These are phyloP conservation scores for Fusarium sacchari DNA, from an alignment of 2,329 filamentous ascomycete genomes.

Conservation along the genomic window DNA sequence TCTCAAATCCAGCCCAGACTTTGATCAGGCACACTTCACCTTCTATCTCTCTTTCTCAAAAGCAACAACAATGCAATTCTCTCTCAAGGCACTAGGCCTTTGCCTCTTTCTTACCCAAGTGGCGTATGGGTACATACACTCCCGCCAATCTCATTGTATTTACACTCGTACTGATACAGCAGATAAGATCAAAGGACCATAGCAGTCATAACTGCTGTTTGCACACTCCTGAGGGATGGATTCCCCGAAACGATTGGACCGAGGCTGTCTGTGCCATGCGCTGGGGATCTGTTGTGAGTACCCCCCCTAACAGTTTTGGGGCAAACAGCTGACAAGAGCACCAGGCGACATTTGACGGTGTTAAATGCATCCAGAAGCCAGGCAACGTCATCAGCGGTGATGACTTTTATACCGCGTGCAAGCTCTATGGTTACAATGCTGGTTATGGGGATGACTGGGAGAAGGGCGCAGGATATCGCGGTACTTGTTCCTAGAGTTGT, in stretches of 20 bases:
- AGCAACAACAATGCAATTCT: background rate
- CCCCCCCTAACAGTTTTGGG: rapidly evolving
- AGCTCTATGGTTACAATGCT: background rate
- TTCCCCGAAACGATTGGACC: background rate
- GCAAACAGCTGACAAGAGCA: background rate
- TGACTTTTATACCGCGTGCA: background rate
- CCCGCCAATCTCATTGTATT: background rate
- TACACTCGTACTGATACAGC: background rate
- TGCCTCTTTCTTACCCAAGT: background rate
- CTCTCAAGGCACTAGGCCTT: background rate
- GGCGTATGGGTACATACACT: background rate
- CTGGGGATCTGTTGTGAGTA: background rate
- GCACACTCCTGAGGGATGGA: background rate
- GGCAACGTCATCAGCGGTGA: background rate
- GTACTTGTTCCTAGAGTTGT: background rate
- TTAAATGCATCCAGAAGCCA: background rate
- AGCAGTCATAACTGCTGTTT: background rate
- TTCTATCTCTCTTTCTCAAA: background rate
- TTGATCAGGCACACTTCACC: background rate
- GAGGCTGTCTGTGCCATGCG: background rate
- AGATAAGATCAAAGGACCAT: background rate
- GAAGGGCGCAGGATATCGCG: background rate
- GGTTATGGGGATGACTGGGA: background rate
- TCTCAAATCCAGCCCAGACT: background rate
- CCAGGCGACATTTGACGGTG: background rate